A percentile compares a stretch with the other conserved stretches of the same genome.
Conservation (phyloP, 2,329 filamentous ascomycete genomes). For the Microcyclospora tardicrescens region DNA sequence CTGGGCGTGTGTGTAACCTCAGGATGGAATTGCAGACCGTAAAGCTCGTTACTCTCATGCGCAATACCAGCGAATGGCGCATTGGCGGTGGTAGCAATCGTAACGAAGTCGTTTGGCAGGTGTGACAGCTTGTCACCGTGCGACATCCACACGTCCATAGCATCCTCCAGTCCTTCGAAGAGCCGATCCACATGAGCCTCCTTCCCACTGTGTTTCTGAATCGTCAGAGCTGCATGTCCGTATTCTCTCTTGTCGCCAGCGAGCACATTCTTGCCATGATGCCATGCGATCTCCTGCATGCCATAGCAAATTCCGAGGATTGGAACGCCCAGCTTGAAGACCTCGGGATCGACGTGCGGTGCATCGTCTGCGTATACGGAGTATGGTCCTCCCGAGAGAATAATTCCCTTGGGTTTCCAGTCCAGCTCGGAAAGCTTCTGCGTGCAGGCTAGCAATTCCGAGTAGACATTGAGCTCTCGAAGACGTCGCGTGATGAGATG, state of each 20-base stretch:
- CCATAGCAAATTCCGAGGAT: constrained; percentile 52
- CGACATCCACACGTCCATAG: constrained; percentile 69
- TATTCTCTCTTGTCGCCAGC: constrained; percentile 58
- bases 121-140: constrained; percentile 74
- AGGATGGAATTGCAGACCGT: constrained; percentile 80
- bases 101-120: constrained; percentile 60
- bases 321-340: constrained; percentile 61
- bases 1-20: constrained; percentile 63
- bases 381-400: constrained; percentile 59
- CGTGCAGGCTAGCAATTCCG: constrained; percentile 79
- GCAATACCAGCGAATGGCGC: constrained; percentile 70
- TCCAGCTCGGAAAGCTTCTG: constrained; percentile 63
- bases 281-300: constrained; percentile 62
- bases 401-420: constrained; percentile 74
- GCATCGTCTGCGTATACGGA: constrained; percentile 72
- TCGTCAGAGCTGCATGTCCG: constrained; percentile 53
- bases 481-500: constrained; percentile 65
- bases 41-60: constrained; percentile 56
- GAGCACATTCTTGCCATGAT: constrained; percentile 52
- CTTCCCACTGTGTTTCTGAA: constrained; percentile 43
- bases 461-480: constrained; percentile 67
- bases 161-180: constrained; percentile 61
- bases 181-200: constrained; percentile 58
- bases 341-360: constrained; percentile 67
- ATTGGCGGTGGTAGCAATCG: constrained; percentile 63